Percentiles rank a stretch among this genome's conserved stretches.
These are phyloP conservation scores for Ligustrum vulgare DNA, from an alignment of 257 asterid species.

Conservation along the genomic window DNA sequence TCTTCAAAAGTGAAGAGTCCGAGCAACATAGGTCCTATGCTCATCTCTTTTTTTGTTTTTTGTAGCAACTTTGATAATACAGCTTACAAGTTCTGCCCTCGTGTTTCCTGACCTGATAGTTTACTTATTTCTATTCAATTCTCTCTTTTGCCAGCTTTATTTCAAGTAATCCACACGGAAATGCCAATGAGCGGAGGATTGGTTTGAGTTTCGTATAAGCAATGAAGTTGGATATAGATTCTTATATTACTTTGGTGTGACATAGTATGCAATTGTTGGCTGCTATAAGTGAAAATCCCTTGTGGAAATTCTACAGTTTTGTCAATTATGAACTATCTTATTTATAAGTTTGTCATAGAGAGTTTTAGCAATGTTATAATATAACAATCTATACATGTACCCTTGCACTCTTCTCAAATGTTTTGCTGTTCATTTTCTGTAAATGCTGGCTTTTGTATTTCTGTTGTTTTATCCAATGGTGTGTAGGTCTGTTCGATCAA, in stretches of 20 bases:
- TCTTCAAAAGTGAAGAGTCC: no score
- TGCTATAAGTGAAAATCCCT: not conserved
- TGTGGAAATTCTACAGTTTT: not conserved
- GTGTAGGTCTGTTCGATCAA: no score
- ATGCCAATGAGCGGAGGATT: conserved; percentile 66
- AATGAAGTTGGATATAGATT: not conserved
- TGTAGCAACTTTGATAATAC: no score
- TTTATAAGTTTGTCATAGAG: no score
- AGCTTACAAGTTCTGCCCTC: not conserved
- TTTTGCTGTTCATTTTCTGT: no score
- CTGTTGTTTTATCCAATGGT: no score
- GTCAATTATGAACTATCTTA: not conserved
- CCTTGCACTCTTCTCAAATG: no score
- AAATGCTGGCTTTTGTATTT: no score
- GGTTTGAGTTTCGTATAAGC: conserved; percentile 29
- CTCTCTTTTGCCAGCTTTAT: conserved; percentile 39
- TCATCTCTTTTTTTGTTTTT: no score
- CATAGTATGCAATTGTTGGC: not conserved
- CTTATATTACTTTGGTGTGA: not conserved
- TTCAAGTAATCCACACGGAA: conserved; percentile 72
- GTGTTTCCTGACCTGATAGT: not conserved
- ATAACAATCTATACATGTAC: no score
- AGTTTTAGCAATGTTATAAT: no score
- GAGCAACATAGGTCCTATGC: no score
- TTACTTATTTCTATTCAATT: not conserved